phyloP scores from a whole-genome alignment of 495 filamentous ascomycete genomes.

The Tuber calosporum region DNA sequence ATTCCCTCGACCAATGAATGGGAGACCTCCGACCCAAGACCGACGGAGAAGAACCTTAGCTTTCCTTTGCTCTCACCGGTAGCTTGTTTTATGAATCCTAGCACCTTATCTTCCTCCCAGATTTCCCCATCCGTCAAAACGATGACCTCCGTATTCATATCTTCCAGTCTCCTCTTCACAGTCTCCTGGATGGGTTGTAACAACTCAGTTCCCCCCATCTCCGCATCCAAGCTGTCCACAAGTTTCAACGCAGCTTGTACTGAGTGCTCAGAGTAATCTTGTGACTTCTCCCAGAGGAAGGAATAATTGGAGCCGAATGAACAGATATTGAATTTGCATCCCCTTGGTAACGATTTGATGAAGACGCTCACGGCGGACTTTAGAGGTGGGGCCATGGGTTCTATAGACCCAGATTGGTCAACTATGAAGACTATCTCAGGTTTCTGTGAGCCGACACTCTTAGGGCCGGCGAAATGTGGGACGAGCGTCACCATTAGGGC shows the following conservation, averaged over 20 bases:
- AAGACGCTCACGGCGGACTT: constrained; percentile 55
- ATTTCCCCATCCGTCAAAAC: constrained; percentile 64
- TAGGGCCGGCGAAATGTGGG: constrained; percentile 53
- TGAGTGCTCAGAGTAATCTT: constrained; percentile 49
- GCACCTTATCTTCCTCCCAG: constrained; percentile 48
- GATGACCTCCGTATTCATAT: constrained; percentile 52
- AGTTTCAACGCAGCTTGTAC: constrained; percentile 50
- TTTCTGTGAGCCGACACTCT: constrained; percentile 22
- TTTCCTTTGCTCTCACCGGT: not conserved
- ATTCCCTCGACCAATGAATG: constrained; percentile 60
- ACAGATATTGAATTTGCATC: constrained; percentile 65
- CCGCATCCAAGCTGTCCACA: constrained; percentile 46
- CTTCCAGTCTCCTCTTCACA: constrained; percentile 43
- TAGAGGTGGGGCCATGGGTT: constrained; percentile 49
- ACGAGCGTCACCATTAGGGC: constrained; percentile 61
- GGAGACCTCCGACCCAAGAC: constrained; percentile 55
- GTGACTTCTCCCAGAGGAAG: constrained; percentile 55
- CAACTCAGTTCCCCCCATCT: constrained; percentile 61
- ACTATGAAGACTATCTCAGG: constrained; percentile 64
- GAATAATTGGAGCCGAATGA: constrained; percentile 53
- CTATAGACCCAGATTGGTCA: constrained; percentile 62
- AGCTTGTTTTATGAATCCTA: constrained; percentile 44
- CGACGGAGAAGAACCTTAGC: constrained; percentile 56
- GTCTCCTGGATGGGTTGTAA: constrained; percentile 50
- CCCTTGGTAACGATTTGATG: constrained; percentile 59